Base-by-base conservation (phyloP, 2,329 filamentous ascomycete genomes). In the Fusarium sp. region DNA sequence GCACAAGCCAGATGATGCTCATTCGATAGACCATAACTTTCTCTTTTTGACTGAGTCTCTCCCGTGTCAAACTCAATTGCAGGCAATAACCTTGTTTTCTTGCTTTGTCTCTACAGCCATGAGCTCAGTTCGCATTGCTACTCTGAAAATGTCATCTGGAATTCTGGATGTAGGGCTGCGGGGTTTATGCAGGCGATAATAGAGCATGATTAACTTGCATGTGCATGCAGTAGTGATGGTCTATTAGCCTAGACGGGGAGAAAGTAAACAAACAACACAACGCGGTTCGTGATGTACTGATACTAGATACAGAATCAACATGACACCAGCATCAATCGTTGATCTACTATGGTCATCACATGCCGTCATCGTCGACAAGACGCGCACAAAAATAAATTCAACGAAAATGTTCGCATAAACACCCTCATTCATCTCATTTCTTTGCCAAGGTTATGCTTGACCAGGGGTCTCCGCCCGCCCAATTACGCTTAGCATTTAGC, bases 371-470 rank as follows among this genome's bases (percentile, higher is more conserved):
- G 46, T 30, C 21, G 40, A 47, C 23, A 17, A 47, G 34, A 47
- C 23, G 40, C 38, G 34, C 30, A 48, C 52, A 62, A 34, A 54
- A 21, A 40, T n/a, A 3, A 44, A 39, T 26, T 10, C 9, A 21
- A 7, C 30, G 28, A 40, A 51, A 44, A 44, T 23, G 48, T 49
- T 52, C 55, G 68, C 68, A 71, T 69, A 44, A 63, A 53, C 53
- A 44, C 24, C 53, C 53, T 57, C 53, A 53, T 60, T 60, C 56
- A 70, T 69, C 65, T 70, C 65, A 70, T 70, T 70, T 70, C 67
- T 51, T 64, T 58, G 50, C 62, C 64, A 64, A 64, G 62, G 46
- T 51, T 56, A 39, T 60, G 45, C 34, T 56, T 38, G 48, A 51
- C 68, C 57, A 28, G 39, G 68, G 68, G 44, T 54, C 23, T 47